Evolutionary conservation across 352 stramenopile species (phyloP).

Genomic region (Saprolegnia diclina): DNA sequence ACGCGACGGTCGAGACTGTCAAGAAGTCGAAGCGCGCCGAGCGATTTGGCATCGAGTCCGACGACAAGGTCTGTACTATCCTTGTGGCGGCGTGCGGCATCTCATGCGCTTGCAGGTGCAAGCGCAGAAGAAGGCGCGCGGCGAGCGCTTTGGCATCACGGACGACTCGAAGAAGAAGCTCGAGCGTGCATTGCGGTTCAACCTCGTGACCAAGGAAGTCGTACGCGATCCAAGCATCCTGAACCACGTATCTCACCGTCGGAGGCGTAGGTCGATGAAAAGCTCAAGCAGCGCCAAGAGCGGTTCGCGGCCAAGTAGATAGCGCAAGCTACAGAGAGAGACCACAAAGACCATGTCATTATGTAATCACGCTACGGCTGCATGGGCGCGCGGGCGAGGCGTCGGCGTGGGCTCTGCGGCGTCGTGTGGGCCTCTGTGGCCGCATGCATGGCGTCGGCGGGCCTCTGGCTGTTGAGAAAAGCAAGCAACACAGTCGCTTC

Average conservation of each 20-base stretch:
- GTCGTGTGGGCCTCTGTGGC: too few species aligned
- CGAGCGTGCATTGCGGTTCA: constrained; percentile 79
- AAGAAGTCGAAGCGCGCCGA: constrained; percentile 75
- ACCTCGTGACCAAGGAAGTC: constrained; percentile 70
- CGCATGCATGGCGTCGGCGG: too few species aligned
- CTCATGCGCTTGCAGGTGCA: constrained; percentile 45
- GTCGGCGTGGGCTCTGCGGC: too few species aligned
- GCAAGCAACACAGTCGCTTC: too few species aligned
- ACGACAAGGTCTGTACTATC: constrained; percentile 52
- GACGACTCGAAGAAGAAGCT: constrained; percentile 71
- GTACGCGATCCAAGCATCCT: constrained; percentile 37
- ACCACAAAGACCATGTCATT: too few species aligned
- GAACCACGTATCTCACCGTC: neutral
- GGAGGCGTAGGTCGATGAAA: constrained; percentile 13
- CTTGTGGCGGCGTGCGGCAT: neutral
- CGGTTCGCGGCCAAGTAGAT: constrained; percentile 15
- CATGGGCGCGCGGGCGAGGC: too few species aligned
- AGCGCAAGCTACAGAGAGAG: too few species aligned
- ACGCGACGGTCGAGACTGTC: constrained; percentile 37
- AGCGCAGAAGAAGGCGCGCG: constrained; percentile 73
- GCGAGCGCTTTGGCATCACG: constrained; percentile 78
- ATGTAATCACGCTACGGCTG: too few species aligned
- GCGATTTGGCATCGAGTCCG: constrained; percentile 72
- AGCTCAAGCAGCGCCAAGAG: constrained; percentile 23
- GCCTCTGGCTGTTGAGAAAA: too few species aligned